phyloP scores from a whole-genome alignment of 78 protist species.

The Ministeria vibrans region DNA sequence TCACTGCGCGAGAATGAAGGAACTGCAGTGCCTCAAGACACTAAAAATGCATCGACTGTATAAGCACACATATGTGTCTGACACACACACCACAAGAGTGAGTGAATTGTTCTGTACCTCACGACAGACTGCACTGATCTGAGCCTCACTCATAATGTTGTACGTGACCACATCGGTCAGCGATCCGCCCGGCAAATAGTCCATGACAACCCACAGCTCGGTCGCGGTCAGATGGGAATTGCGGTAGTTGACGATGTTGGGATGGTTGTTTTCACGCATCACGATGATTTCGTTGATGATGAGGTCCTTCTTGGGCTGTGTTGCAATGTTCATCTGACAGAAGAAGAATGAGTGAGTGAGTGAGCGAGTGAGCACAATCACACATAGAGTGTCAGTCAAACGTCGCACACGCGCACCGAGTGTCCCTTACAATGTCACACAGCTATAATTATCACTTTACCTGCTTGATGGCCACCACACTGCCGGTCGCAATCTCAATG shows the following conservation, averaged over 20 bases:
- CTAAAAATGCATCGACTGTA: not conserved
- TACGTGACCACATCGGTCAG: slow-evolving; percentile 66
- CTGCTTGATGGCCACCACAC: slow-evolving; percentile 67
- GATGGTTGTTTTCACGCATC: slow-evolving; percentile 67
- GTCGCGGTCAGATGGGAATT: slow-evolving; percentile 48
- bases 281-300: slow-evolving; percentile 67
- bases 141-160: slow-evolving; percentile 43
- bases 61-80: not conserved
- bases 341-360: too few relatives aligned
- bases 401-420: too few relatives aligned
- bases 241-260: slow-evolving; percentile 69
- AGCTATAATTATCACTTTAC: too few relatives aligned
- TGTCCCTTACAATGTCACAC: too few relatives aligned
- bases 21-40: slow-evolving; percentile 26
- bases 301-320: slow-evolving; percentile 65
- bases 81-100: not conserved
- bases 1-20: slow-evolving; percentile 24
- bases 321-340: slow-evolving; percentile 52
- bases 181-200: slow-evolving; percentile 76
- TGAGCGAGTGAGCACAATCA: too few relatives aligned
- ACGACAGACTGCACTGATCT: slow-evolving; percentile 33
- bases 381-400: too few relatives aligned
- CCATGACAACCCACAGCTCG: slow-evolving; percentile 79
- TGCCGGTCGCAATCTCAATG: slow-evolving; percentile 19
- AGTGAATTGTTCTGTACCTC: slow-evolving; percentile 2